Evolutionary conservation across 129 eudicot species (phyloP), one percentile per base, ranked within the genome.

Genomic region (Flaveria sonorensis): DNA sequence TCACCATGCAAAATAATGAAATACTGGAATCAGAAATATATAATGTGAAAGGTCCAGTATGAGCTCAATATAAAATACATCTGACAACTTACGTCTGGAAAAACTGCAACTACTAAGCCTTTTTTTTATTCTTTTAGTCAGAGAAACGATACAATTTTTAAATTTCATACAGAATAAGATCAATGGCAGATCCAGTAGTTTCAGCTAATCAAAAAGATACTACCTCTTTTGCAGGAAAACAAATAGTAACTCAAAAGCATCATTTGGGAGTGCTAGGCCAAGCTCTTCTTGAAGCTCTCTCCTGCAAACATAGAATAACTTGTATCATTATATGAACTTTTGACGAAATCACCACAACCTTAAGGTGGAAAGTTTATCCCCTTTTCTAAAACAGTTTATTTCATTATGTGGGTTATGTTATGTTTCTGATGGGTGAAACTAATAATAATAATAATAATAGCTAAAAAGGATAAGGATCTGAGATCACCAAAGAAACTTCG

Each of bases 271-370:
- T 77, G 72, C 72, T 30, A 93, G 75, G 24, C 97, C 98, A 76
- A 93, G 96, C 84, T 93, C 97, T 83, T 93, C 98, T 16, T 91
- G 88, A 84, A 93, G 98, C 87, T 93, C 98, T 86, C 98, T 87
- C 89, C 98, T 93, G 85, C 56, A 81, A 84, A 68, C 73, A 81
- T 32, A 71, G 43, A 83, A 69, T 15, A 79, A 45, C 36, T 59
- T 13, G 1, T 18, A 71, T 70, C 16, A 21, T 32, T 45, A 48
- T 43, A 77, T 67, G 26, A 65, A 19, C 14, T 19, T 50, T 67
- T 24, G 52, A 69, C 56, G 20, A 43, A 69, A 24, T 19, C 53
- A 32, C 76, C 71, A 28, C 47, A 70, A 3, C 18, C 57, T 60
- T 40, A 42, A 10, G 59, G 57, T 23, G 24, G 46, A 8, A 4